These are phyloP conservation scores for Mortierella sp. DNA, from an alignment of 371 early-diverging fungal species.

Conservation along the genomic window DNA sequence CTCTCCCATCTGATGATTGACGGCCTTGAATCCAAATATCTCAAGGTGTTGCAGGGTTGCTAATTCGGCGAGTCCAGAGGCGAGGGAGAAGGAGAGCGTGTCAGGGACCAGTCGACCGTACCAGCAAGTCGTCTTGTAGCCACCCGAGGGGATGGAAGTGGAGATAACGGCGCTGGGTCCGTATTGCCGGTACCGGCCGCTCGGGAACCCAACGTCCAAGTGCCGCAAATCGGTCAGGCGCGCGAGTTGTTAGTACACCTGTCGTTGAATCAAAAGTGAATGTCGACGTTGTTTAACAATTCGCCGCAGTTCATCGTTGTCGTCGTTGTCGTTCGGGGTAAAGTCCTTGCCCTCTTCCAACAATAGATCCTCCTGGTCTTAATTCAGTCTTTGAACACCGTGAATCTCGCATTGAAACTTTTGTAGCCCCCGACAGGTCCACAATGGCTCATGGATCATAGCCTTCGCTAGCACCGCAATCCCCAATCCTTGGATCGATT, in stretches of 20 bases:
- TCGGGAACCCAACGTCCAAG: background rate
- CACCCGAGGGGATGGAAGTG: background rate
- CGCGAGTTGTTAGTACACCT: background rate
- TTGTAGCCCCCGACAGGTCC: background rate
- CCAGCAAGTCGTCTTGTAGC: background rate
- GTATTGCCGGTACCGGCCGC: background rate
- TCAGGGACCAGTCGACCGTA: background rate
- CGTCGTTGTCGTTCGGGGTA: background rate
- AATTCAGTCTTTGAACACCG: background rate
- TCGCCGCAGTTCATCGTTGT: background rate
- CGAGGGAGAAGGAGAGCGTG: background rate
- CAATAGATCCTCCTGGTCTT: background rate
- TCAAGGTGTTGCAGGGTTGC: background rate
- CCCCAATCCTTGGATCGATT: background rate
- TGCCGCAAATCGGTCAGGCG: background rate
- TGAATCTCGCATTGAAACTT: conserved; percentile 3
- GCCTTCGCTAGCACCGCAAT: background rate
- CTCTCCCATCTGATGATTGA: background rate
- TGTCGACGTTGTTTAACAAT: background rate
- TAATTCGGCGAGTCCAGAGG: background rate
- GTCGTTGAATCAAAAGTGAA: background rate
- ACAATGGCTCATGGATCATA: background rate
- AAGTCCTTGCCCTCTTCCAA: background rate
- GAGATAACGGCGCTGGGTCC: background rate
- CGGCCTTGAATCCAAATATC: background rate